Evolutionary conservation across 2,329 filamentous ascomycete species (phyloP), one percentile per base, ranked within the genome.

Genomic region (Ascochyta pisi): DNA sequence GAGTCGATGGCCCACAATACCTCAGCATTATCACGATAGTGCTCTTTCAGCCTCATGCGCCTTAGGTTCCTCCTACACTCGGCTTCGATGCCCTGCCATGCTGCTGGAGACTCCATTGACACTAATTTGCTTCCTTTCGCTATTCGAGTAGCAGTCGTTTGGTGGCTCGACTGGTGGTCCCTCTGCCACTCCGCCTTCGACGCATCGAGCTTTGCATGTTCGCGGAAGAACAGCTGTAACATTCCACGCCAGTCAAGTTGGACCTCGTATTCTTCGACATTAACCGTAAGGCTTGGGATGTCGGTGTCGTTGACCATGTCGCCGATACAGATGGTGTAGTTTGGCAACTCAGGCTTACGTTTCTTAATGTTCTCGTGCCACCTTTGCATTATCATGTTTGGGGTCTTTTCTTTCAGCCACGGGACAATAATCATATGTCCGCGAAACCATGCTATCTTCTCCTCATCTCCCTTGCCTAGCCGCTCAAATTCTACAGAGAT

Each of bases 301-400:
- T 58, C 60, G 0, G 70, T 74, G 27, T 75, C 73, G 39, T 74
- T 75, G 1, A 74, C 69, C n/a, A 69, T 26, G n/a, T 50, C 51
- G 1, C 61, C 58, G 13, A 75, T 65, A 7, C 54, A 60, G 8
- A 75, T 68, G 0, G 66, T 72, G 43, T 74, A 74, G 26, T 70
- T 64, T 10, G 73, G 71, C 60, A 69, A 63, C 33, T 75, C 65
- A 10, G 68, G 60, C 37, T 60, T 69, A 27, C 53, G 63, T 2
- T 39, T 57, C 15, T 49, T 44, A 2, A 73, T 59, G 8, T 68
- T 67, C 13, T 67, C 65, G 15, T 65, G 60, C 71, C 71, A 74
- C n/a, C 69, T 38, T 23, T 58, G 45, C 64, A 68, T 66, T 8
- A 50, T 54, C 2, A 34, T 50, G 13, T 47, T 56, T 22, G 43